These are phyloP conservation scores for Ceratobasidium sp. DNA, from an alignment of 1,284 basidiomycete genomes.

Conservation along the genomic window DNA sequence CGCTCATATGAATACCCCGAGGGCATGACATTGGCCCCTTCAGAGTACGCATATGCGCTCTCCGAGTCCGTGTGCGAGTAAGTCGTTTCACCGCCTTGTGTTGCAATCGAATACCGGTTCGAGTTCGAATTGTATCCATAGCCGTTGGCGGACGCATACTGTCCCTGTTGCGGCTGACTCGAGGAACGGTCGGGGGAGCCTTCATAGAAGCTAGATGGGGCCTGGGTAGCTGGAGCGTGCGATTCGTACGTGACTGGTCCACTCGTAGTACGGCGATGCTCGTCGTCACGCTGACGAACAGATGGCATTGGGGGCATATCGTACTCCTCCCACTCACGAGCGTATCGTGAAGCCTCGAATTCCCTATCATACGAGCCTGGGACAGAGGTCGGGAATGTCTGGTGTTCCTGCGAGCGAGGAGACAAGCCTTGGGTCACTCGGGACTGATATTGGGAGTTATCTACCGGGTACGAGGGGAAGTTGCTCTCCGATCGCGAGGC, in stretches of 20 bases:
- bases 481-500: not conserved
- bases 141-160: not conserved
- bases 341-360: not conserved
- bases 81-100: not conserved
- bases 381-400: slow-evolving; percentile 8
- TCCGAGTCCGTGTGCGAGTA: slow-evolving; percentile 23
- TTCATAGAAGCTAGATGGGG: slow-evolving; percentile 17
- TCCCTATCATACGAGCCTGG: not conserved
- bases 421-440: not conserved
- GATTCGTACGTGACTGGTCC: not conserved
- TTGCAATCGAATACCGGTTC: slow-evolving; percentile 4
- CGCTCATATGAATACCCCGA: slow-evolving; percentile 15
- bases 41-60: slow-evolving; percentile 32
- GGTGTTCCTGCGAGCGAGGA: not conserved
- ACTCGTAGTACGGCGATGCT: not conserved
- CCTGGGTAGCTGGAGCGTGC: slow-evolving; percentile 17
- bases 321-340: not conserved
- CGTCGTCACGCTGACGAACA: slow-evolving; percentile 4
- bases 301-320: not conserved
- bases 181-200: not conserved
- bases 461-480: not conserved
- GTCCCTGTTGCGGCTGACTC: not conserved
- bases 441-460: slow-evolving; percentile 6
- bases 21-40: slow-evolving; percentile 28
- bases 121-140: slow-evolving; percentile 4